Conservation (phyloP, 1,284 basidiomycete species). For the Limonomyces culmigenus region DNA sequence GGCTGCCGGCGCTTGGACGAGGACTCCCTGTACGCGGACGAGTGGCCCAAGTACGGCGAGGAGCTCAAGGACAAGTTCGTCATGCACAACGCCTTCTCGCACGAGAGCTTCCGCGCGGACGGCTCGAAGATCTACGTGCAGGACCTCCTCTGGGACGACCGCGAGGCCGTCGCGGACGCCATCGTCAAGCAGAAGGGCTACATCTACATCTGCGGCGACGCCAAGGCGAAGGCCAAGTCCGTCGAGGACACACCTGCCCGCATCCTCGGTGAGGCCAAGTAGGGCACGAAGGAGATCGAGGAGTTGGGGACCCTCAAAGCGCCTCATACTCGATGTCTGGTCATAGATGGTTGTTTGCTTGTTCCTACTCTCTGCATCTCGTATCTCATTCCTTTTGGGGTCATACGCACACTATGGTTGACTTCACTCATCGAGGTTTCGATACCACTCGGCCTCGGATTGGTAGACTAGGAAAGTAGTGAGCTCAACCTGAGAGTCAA, state of each 20-base stretch:
- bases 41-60: slow-evolving; percentile 79
- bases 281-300: slow-evolving; percentile 70
- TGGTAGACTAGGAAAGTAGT: too few relatives aligned
- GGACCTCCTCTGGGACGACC: slow-evolving; percentile 82
- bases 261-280: slow-evolving; percentile 90
- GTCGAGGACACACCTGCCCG: slow-evolving; percentile 79
- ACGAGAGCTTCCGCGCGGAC: slow-evolving; percentile 77
- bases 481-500: too few relatives aligned
- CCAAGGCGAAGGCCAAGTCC: slow-evolving; percentile 88
- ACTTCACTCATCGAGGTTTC: too few relatives aligned
- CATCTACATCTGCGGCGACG: slow-evolving; percentile 92
- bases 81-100: slow-evolving; percentile 80
- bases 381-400: too few relatives aligned
- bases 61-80: slow-evolving; percentile 86
- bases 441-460: too few relatives aligned
- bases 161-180: slow-evolving; percentile 68
- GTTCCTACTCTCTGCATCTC: too few relatives aligned
- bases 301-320: too few relatives aligned
- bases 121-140: slow-evolving; percentile 97
- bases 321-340: too few relatives aligned
- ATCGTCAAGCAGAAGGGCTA: slow-evolving; percentile 91
- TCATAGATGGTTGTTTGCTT: too few relatives aligned
- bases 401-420: too few relatives aligned
- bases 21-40: slow-evolving; percentile 90
- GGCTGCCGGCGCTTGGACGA: slow-evolving; percentile 79